Evolutionary conservation across 768 basidiomycete species (phyloP).

Genomic region (Mycena filopes): DNA sequence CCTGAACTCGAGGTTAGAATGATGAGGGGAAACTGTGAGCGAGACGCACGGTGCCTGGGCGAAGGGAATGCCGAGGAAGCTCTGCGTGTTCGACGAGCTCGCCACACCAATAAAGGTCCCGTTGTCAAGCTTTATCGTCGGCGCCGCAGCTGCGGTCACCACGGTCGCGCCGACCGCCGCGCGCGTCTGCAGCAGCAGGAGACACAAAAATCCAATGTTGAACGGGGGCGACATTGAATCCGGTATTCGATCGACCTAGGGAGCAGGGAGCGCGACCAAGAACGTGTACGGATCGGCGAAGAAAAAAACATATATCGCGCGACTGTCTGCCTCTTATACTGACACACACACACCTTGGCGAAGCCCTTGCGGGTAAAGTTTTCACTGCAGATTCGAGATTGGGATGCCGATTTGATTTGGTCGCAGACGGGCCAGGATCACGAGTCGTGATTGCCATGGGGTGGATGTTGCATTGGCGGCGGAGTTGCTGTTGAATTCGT

Average conservation of each 20-base stretch:
- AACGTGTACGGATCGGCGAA: too few relatives aligned
- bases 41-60: conserved; percentile 50
- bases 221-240: conserved; percentile 25
- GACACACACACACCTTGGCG: not conserved
- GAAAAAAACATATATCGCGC: not conserved
- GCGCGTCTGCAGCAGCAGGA: conserved; percentile 14
- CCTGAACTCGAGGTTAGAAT: conserved; percentile 32
- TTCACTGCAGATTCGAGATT: too few relatives aligned
- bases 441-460: conserved; percentile 8
- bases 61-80: conserved; percentile 53
- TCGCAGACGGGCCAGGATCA: not conserved
- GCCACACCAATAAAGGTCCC: conserved; percentile 45
- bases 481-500: not conserved
- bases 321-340: conserved; percentile 1
- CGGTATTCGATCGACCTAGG: too few relatives aligned
- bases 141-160: conserved; percentile 21
- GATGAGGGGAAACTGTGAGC: not conserved
- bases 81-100: conserved; percentile 33
- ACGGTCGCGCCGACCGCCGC: conserved; percentile 13
- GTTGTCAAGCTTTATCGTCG: conserved; percentile 43
- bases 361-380: too few relatives aligned
- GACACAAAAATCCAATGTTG: conserved; percentile 3
- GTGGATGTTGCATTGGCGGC: not conserved
- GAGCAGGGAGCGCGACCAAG: too few relatives aligned
- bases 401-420: too few relatives aligned